phyloP scores from a whole-genome alignment of 2,329 filamentous ascomycete genomes.

The Bipolaris sorokiniana region DNA sequence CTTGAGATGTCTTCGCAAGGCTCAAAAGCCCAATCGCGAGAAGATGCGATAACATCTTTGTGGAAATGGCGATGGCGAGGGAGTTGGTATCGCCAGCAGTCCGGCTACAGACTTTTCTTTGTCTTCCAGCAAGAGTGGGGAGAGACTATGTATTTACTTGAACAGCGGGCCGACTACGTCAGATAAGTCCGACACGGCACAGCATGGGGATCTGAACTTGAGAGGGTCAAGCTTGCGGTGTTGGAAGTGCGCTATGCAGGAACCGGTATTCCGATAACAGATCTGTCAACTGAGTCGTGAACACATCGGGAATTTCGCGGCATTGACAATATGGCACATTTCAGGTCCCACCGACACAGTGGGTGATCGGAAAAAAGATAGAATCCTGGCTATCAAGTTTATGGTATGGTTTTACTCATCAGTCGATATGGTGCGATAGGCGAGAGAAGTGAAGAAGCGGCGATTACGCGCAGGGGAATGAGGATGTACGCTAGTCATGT shows the following conservation, averaged over 20 bases:
- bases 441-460: neutral
- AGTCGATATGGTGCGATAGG: neutral
- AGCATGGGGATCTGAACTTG: conserved; percentile 1
- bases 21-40: conserved; percentile 13
- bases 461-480: neutral
- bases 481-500: conserved; percentile 5
- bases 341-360: neutral
- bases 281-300: conserved; percentile 5
- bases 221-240: conserved; percentile 2
- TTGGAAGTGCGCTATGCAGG: conserved; percentile 7
- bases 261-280: conserved; percentile 6
- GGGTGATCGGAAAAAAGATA: neutral
- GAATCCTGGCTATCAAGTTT: neutral
- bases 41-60: conserved; percentile 11
- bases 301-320: neutral
- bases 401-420: neutral
- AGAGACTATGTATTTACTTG: neutral
- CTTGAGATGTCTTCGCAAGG: conserved; percentile 23
- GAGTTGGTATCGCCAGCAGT: neutral
- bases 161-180: conserved; percentile 6
- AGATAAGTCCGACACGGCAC: neutral
- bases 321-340: neutral
- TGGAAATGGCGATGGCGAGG: neutral
- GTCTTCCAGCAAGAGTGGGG: conserved; percentile 5
- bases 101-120: neutral